These are phyloP conservation scores for Helotiales sp. DNA, from an alignment of 2,329 filamentous ascomycete species.

Conservation along the genomic window DNA sequence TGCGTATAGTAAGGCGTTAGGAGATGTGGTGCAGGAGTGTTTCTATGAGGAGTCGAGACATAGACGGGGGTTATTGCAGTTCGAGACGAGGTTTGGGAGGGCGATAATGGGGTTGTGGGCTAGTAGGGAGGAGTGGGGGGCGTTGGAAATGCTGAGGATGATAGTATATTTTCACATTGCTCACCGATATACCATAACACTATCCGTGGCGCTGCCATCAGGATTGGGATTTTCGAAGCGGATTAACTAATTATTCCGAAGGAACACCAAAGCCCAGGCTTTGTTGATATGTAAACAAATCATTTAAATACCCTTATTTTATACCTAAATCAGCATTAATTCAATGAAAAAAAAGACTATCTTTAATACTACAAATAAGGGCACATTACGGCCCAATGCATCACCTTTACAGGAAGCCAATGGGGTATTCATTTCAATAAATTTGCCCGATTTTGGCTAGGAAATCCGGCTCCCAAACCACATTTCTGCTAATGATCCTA, in stretches of 20 bases:
- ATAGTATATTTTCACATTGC: no score
- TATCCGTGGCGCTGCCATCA: no score
- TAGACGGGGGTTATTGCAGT: no score
- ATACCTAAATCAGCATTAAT: background rate
- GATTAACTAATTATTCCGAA: slow-evolving; percentile 4
- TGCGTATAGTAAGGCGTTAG: no score
- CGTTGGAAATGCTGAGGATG: no score
- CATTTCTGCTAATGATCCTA: slow-evolving; percentile 8
- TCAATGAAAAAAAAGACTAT: background rate
- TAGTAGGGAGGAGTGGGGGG: no score
- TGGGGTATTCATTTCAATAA: background rate
- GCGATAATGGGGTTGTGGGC: no score
- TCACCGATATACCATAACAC: no score
- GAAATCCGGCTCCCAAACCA: background rate
- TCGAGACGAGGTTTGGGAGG: no score
- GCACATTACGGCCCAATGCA: no score
- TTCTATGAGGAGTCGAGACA: no score
- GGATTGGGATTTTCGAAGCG: background rate
- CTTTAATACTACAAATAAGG: background rate
- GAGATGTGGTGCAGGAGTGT: no score
- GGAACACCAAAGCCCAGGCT: slow-evolving; percentile 9
- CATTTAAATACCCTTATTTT: background rate
- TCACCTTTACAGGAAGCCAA: background rate
- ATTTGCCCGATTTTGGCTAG: background rate
- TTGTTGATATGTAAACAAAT: slow-evolving; percentile 12